Base-by-base conservation (phyloP, 208 protist genomes). In the Crithidia brevicula region DNA sequence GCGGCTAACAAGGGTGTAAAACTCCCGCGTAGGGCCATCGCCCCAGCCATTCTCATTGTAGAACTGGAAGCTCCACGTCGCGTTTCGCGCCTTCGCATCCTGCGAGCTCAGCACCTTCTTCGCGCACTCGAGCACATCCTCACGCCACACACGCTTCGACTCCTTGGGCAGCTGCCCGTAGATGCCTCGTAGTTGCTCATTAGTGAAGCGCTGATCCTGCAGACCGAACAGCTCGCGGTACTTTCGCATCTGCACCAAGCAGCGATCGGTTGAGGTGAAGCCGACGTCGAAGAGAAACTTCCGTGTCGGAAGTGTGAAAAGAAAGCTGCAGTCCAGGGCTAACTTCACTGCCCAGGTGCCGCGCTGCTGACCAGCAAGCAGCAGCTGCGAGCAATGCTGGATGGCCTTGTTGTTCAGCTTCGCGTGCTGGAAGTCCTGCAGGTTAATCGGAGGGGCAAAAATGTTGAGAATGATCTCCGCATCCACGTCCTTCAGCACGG, bases 41-140 rank as follows among this genome's bases (percentile, higher is more conserved):
- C 94, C 94, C 64, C 85, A 96, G 38, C 94, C 94, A 25, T 82
- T 82, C 65, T 98, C 94, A 57, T 85, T 77, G 70, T 91, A 94
- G 69, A 94, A 98, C 75, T 96, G 83, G 69, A 96, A 97, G 57
- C 96, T 91, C 60, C 94, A 79, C 20, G 87, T 54, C 11, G 62
- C 64, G 31, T 79, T 83, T 27, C 81, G 78, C 31, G 58, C 53
- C n/a, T 70, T 76, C 15, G 61, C 56, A 57, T 81, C 62, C 43
- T 69, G 54, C 36, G 68, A 71, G 27, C 74, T 74, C 15, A 92
- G 56, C 38, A 94, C 67, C 51, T 75, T 67, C 79, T 89, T 80
- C 0, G 88, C 85, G 69, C 82, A 93, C 64, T 88, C 74, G 30
- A 95, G 46, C 15, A 81, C 58, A 15, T 83, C 64, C 58, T 92